A percentile compares a stretch with the other conserved stretches of the same genome.
phyloP scores from a whole-genome alignment of 495 filamentous ascomycete genomes.

The Tricharina praecox region DNA sequence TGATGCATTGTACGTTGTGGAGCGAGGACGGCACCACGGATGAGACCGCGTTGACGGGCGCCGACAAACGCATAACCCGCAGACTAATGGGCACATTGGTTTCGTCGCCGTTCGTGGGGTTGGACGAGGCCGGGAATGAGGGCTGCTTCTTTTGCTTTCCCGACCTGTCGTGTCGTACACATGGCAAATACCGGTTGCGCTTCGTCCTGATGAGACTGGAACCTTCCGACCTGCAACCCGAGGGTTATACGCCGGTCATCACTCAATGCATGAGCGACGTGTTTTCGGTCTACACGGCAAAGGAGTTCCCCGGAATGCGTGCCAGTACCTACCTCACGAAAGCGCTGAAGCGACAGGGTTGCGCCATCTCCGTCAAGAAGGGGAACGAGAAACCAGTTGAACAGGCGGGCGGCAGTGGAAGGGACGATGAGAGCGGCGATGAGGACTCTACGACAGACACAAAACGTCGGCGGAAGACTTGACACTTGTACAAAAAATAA shows the following conservation, averaged over 20 bases:
- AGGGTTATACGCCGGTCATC: constrained; percentile 26
- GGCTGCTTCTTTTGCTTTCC: constrained; percentile 91
- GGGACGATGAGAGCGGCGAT: constrained; percentile 30
- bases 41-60: constrained; percentile 33
- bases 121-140: constrained; percentile 46
- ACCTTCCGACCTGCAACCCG: constrained; percentile 28
- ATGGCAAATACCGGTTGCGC: constrained; percentile 62
- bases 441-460: constrained; percentile 27
- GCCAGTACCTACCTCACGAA: constrained; percentile 53
- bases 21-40: constrained; percentile 43
- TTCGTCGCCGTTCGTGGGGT: constrained; percentile 52
- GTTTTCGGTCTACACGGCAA: constrained; percentile 85
- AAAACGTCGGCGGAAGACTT: constrained; percentile 20
- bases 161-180: constrained; percentile 78
- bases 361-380: constrained; percentile 65
- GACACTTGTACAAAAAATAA: no score
- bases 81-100: constrained; percentile 67
- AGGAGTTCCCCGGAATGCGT: constrained; percentile 90
- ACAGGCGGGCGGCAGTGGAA: constrained; percentile 24
- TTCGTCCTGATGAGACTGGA: constrained; percentile 78
- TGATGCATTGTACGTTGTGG: constrained; percentile 70
- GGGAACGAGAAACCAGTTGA: constrained; percentile 46
- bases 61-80: constrained; percentile 44
- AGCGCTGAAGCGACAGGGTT: constrained; percentile 54
- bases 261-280: constrained; percentile 46